A percentile compares a stretch with the other conserved stretches of the same genome.
phyloP scores from a whole-genome alignment of 2,329 filamentous ascomycete genomes.

The Westerdykella ornata region DNA sequence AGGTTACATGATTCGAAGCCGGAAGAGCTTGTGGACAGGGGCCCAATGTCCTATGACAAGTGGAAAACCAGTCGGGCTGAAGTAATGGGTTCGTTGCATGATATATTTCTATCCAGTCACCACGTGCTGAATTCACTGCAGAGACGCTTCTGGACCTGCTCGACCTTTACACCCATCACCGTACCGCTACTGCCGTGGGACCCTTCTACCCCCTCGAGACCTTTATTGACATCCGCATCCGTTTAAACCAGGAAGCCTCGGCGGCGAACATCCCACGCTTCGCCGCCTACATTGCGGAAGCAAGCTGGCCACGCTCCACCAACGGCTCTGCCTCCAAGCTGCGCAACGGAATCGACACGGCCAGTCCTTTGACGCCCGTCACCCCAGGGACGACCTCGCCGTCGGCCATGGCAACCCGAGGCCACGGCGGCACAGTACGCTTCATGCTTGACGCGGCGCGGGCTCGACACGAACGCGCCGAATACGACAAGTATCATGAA shows the following conservation, averaged over 20 bases:
- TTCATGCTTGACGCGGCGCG: conserved; percentile 81
- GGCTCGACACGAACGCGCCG: conserved; percentile 59
- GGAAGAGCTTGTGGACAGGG: conserved; percentile 42
- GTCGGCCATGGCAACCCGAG: conserved; percentile 32
- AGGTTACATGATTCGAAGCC: conserved; percentile 56
- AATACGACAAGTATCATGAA: conserved; percentile 42
- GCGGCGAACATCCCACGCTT: conserved; percentile 56
- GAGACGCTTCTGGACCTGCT: conserved; percentile 87
- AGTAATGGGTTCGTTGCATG: conserved; percentile 39
- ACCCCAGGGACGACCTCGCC: conserved; percentile 44
- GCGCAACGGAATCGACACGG: conserved; percentile 32
- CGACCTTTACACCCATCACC: conserved; percentile 85
- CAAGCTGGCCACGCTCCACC: conserved; percentile 6
- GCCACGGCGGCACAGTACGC: conserved; percentile 67
- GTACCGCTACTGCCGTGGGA: conserved; percentile 66
- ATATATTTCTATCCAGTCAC: background rate
- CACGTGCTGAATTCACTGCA: conserved; percentile 28
- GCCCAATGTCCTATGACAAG: conserved; percentile 42
- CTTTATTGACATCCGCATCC: conserved; percentile 82
- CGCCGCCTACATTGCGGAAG: conserved; percentile 36
- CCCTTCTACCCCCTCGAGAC: conserved; percentile 63
- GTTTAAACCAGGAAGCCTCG: conserved; percentile 74
- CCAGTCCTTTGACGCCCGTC: conserved; percentile 35
- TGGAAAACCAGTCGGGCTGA: conserved; percentile 43
- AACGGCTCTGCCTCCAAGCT: conserved; percentile 20